phyloP scores from a whole-genome alignment of 1,284 basidiomycete species.

The Irpex lacteus region DNA sequence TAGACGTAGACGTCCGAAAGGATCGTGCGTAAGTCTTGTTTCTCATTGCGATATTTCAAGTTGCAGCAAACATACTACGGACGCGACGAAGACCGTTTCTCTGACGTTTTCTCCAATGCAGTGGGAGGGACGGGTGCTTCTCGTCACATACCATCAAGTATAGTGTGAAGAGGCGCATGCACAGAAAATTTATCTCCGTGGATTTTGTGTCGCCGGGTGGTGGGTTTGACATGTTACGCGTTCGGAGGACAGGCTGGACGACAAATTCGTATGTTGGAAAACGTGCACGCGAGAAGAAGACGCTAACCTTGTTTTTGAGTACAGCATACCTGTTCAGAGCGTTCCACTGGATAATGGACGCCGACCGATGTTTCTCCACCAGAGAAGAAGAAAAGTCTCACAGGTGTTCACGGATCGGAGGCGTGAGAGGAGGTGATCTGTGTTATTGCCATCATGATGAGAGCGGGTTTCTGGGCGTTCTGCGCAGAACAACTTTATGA shows the following conservation, averaged over 20 bases:
- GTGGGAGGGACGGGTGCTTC: background rate
- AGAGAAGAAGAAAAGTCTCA: background rate
- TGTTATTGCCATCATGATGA: conserved; percentile 2
- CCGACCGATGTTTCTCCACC: no score
- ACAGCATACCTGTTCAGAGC: no score
- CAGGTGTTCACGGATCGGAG: background rate
- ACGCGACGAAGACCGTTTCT: background rate
- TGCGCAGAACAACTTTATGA: background rate
- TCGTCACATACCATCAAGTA: no score
- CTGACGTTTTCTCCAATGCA: background rate
- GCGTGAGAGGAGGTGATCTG: background rate
- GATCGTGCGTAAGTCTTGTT: conserved; percentile 1
- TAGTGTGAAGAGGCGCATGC: no score
- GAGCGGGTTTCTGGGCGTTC: background rate
- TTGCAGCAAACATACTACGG: background rate
- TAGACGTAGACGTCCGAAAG: background rate
- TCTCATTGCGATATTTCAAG: background rate
- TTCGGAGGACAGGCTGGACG: background rate
- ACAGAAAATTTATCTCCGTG: background rate
- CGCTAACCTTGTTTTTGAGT: no score
- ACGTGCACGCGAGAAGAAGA: no score
- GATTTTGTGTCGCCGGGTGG: background rate
- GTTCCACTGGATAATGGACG: no score
- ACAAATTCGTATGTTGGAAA: no score
- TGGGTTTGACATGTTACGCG: background rate